Percentiles rank a stretch among this genome's conserved stretches.
phyloP scores from a whole-genome alignment of 2,329 filamentous ascomycete genomes.

The Ceratocystis lukuohia region DNA sequence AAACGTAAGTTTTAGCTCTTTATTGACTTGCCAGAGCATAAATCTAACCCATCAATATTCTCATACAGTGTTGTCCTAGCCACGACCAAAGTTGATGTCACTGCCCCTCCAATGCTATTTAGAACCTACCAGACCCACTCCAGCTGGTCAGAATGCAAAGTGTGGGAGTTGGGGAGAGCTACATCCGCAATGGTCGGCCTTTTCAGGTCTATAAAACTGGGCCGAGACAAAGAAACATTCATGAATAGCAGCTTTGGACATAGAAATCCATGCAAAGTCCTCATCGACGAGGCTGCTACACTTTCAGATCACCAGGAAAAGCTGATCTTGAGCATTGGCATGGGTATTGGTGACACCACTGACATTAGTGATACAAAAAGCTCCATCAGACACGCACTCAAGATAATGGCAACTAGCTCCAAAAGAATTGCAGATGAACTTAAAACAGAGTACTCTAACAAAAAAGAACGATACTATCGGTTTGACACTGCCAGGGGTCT shows the following conservation, averaged over 20 bases:
- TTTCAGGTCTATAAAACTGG: slow-evolving; percentile 25
- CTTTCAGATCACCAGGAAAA: too few species aligned
- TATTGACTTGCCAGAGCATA: neutral
- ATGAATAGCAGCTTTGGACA: slow-evolving; percentile 17
- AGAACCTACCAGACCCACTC: slow-evolving; percentile 23
- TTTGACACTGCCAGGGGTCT: slow-evolving; percentile 25
- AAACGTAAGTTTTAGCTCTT: neutral
- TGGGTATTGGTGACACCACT: slow-evolving; percentile 23
- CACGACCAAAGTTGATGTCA: neutral
- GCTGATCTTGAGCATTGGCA: slow-evolving; percentile 23
- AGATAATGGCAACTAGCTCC: neutral
- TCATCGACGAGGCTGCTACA: too few species aligned
- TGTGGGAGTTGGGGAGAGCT: slow-evolving; percentile 25
- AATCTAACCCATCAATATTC: neutral
- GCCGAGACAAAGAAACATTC: slow-evolving; percentile 23
- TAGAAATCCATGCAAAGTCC: too few species aligned
- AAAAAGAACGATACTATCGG: slow-evolving; percentile 22
- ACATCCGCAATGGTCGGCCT: slow-evolving; percentile 25
- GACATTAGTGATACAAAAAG: slow-evolving; percentile 18
- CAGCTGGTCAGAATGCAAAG: slow-evolving; percentile 21
- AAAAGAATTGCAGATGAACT: neutral
- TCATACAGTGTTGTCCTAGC: neutral
- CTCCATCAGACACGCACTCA: neutral
- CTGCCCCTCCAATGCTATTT: slow-evolving; percentile 22
- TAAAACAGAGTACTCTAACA: slow-evolving; percentile 20